Evolutionary conservation across 768 basidiomycete species (phyloP).

Genomic region (Filobasidium floriforme): DNA sequence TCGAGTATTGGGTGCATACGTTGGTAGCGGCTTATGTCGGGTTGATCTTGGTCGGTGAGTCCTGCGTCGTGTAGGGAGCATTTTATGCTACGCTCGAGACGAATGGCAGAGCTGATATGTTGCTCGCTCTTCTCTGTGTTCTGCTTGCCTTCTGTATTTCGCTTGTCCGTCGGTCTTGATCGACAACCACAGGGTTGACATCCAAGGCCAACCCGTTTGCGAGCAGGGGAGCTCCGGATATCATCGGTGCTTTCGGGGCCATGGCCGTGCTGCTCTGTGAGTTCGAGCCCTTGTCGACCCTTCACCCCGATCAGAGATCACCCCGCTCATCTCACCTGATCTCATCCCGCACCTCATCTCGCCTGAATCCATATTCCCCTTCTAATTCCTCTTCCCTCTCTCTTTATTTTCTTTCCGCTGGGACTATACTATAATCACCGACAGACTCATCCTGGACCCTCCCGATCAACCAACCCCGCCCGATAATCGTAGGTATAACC

Average conservation of each 20-base stretch:
- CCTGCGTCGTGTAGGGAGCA: too few relatives aligned
- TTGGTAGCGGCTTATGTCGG: neutral
- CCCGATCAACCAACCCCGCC: slow-evolving; percentile 4
- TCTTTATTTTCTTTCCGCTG: too few relatives aligned
- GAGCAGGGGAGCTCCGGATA: neutral
- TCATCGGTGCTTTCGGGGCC: neutral
- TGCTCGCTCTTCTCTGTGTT: too few relatives aligned
- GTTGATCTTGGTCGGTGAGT: slow-evolving; percentile 1
- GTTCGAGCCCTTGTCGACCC: neutral
- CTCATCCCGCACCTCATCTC: too few relatives aligned
- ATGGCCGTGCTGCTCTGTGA: neutral
- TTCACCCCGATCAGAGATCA: neutral
- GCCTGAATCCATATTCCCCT: too few relatives aligned
- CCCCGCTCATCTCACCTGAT: neutral
- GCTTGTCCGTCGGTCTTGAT: too few relatives aligned
- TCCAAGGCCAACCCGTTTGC: slow-evolving; percentile 3
- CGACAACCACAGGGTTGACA: neutral
- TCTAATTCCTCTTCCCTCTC: neutral
- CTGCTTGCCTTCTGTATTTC: too few relatives aligned
- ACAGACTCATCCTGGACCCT: neutral
- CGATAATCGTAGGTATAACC: slow-evolving; percentile 3
- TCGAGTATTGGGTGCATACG: slow-evolving; percentile 7
- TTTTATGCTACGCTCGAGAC: too few relatives aligned
- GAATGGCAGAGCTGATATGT: neutral
- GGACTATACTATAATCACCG: too few relatives aligned